phyloP scores from a whole-genome alignment of 345 rosid genomes.

The Clarkia xantiana region DNA sequence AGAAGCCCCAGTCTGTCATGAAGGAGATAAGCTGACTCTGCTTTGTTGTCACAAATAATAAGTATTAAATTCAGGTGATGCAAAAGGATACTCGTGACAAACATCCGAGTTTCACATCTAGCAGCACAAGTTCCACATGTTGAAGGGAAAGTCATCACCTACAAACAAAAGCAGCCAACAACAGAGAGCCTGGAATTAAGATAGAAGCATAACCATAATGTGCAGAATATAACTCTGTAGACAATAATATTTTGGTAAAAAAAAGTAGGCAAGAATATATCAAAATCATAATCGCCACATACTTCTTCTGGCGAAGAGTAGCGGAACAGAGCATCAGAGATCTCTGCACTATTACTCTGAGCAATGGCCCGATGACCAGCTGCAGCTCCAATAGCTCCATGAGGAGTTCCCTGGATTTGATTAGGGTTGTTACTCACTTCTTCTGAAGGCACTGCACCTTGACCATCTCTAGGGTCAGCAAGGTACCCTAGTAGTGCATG shows the following conservation, averaged over 20 bases:
- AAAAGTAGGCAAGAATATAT: too few species aligned
- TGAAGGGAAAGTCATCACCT: slow-evolving; percentile 59
- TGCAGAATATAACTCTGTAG: too few species aligned
- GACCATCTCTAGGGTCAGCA: slow-evolving; percentile 31
- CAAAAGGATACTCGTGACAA: slow-evolving; percentile 44
- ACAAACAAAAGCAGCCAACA: slow-evolving; percentile 2
- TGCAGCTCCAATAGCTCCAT: slow-evolving; percentile 76
- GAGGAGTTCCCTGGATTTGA: slow-evolving; percentile 27
- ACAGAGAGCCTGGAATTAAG: not conserved
- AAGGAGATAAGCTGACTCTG: not conserved
- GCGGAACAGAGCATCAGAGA: slow-evolving; percentile 59
- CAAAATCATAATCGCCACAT: not conserved
- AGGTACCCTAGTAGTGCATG: slow-evolving; percentile 65
- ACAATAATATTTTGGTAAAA: too few species aligned
- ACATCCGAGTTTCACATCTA: slow-evolving; percentile 50
- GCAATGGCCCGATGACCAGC: slow-evolving; percentile 84
- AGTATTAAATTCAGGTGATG: not conserved
- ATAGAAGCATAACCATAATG: not conserved
- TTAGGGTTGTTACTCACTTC: slow-evolving; percentile 15
- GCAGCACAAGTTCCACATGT: slow-evolving; percentile 38
- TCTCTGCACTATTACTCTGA: slow-evolving; percentile 67
- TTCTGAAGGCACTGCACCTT: slow-evolving; percentile 18
- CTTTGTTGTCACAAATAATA: not conserved
- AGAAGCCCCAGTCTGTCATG: not conserved
- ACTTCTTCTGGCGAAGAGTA: slow-evolving; percentile 93